A percentile compares a stretch with the other conserved stretches of the same genome.
Conservation (phyloP, 1,139 yeast species). For the Blastobotrys apis region DNA sequence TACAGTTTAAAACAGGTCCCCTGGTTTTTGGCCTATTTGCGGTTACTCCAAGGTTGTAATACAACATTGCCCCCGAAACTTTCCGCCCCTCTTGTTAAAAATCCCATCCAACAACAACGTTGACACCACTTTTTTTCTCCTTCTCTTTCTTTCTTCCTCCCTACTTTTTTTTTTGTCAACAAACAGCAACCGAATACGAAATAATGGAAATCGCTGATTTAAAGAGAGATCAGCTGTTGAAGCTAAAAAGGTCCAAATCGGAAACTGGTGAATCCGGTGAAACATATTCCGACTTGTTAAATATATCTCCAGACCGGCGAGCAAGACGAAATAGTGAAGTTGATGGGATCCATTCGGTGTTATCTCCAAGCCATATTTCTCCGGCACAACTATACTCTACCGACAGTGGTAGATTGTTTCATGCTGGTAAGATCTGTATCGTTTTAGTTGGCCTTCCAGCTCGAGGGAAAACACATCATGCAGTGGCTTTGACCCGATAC, state of each 20-base stretch:
- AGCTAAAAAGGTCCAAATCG: not conserved
- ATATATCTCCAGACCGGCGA: not conserved
- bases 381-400: conserved; percentile 89
- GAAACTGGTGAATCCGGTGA: conserved; percentile 1
- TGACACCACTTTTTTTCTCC: not conserved
- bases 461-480: conserved; percentile 88
- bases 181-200: not conserved
- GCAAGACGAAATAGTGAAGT: conserved; percentile 27
- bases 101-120: not conserved
- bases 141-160: not conserved
- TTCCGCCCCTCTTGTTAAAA: too few species aligned
- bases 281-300: conserved; percentile 3
- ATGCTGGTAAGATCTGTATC: conserved; percentile 90
- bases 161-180: not conserved
- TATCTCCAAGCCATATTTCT: conserved; percentile 38
- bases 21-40: too few species aligned
- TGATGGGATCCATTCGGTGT: conserved; percentile 33
- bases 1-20: too few species aligned
- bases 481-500: conserved; percentile 87
- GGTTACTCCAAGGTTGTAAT: too few species aligned
- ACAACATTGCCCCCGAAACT: too few species aligned
- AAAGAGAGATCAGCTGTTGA: not conserved
- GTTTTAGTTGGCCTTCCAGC: conserved; percentile 94
- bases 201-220: conserved; percentile 6
- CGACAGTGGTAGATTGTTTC: conserved; percentile 84